Base-by-base conservation (phyloP, 805 yeast genomes). In the Vanderwaltozyma yarrowii region DNA sequence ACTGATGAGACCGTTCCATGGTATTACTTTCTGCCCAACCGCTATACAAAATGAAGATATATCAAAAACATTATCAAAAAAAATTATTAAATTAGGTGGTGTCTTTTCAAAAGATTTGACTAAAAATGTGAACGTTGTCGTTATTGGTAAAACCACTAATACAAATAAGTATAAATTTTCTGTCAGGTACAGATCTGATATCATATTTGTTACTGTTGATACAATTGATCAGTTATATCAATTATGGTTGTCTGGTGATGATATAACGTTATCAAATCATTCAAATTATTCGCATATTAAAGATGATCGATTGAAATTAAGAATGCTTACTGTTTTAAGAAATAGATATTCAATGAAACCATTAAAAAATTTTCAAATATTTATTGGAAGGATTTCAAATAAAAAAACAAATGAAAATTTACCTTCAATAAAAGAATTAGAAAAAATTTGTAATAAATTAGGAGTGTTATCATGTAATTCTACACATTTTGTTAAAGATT, bases 81-180 rank as follows among this genome's bases (percentile, higher is more conserved):
- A 69, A 50, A 67, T 80, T 40, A 53, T 60, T 20, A 61, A 67
- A 8, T 64, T 80, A 54, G 89, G 88, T 7, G 88, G 87, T 1
- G 51, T 48, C 9, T 73, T 68, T 45, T 66, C 69, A 41, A 66
- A 67, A 30, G 79, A 79, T 49, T 57, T 80, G 45, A 74, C 78
- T 64, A 71, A 76, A 34, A 78, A 76, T 51, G 78, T 74, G 2
- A 67, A 71, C 37, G 71, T 72, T 30, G 56, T 81, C 19, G 65
- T 81, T 5, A 78, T 79, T 23, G 86, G 85, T 2, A 67, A 66
- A 30, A 60, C 71, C 21, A 60, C 41, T 5, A 43, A 45, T 18
- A 51, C 63, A 13, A 45, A 47, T 32, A 58, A 58, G 30, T 58
- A 53, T 35, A 45, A 48, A 28, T 58, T 49, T 32, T 52, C 56